A percentile compares a stretch with the other conserved stretches of the same genome.
phyloP scores from a whole-genome alignment of 139 green algal species.

The Astrephomene gubernaculifera region DNA sequence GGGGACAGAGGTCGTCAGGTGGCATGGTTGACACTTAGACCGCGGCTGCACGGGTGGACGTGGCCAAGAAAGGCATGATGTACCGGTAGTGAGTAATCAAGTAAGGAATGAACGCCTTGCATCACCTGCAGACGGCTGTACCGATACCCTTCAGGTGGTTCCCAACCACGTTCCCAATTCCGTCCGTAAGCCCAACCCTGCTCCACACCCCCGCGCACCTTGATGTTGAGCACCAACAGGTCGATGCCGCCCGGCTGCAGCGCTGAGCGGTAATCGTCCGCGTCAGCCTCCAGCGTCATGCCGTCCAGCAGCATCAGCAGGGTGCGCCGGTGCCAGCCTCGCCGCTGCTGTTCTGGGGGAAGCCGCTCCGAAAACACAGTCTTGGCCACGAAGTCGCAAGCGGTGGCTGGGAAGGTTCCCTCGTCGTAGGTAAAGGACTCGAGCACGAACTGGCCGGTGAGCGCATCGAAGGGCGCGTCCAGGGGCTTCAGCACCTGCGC shows the following conservation, averaged over 20 bases:
- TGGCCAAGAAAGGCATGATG: no score
- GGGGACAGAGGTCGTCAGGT: no score
- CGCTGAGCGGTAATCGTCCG: conserved; percentile 51
- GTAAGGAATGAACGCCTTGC: no score
- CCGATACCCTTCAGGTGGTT: no score
- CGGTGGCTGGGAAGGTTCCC: conserved; percentile 49
- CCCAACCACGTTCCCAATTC: no score
- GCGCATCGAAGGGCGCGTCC: conserved; percentile 35
- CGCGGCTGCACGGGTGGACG: no score
- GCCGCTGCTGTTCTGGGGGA: background rate
- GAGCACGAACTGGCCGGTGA: conserved; percentile 43
- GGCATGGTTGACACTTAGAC: no score
- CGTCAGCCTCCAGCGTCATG: conserved; percentile 54
- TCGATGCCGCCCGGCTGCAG: conserved; percentile 48
- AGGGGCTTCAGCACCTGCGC: conserved; percentile 51
- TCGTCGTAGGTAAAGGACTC: conserved; percentile 54
- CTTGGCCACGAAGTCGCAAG: conserved; percentile 42
- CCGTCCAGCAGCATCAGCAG: conserved; percentile 60
- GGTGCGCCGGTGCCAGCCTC: background rate
- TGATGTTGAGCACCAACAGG: conserved; percentile 59
- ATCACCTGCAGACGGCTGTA: no score
- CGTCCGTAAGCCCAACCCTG: no score
- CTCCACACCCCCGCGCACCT: background rate
- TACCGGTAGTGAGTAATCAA: no score
- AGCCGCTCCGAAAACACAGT: conserved; percentile 46